Conservation (phyloP, 129 eudicot genomes). For the Lactuca sativa region DNA sequence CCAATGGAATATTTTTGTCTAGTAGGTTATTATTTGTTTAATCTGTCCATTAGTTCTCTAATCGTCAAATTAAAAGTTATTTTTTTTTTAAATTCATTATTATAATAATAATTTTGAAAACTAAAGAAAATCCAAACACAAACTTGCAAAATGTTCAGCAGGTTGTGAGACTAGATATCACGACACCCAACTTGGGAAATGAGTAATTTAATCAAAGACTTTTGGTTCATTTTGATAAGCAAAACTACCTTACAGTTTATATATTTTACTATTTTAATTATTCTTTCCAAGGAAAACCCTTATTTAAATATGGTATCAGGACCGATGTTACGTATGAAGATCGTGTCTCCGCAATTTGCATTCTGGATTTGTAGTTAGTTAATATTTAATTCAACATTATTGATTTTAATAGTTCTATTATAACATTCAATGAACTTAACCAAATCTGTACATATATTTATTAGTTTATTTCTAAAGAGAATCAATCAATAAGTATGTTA, state of each 20-base stretch:
- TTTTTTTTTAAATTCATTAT: not conserved
- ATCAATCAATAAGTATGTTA: conserved; percentile 6
- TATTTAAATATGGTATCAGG: conserved; percentile 14
- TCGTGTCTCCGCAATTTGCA: conserved; percentile 28
- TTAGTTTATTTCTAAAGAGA: not conserved
- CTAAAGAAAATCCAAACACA: conserved; percentile 22
- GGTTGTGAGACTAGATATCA: conserved; percentile 2
- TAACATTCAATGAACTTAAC: conserved; percentile 2
- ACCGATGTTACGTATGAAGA: conserved; percentile 30
- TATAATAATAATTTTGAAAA: not conserved
- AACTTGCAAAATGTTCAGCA: conserved; percentile 17
- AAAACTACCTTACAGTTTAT: not conserved
- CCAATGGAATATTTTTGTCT: conserved; percentile 32
- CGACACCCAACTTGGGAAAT: conserved; percentile 28
- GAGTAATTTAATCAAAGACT: conserved; percentile 4
- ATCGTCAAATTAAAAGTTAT: not conserved
- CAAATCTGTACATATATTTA: not conserved
- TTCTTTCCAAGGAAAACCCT: conserved; percentile 3
- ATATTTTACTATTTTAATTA: conserved; percentile 28
- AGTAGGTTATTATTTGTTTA: conserved; percentile 18
- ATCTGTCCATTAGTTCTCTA: not conserved
- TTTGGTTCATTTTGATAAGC: conserved; percentile 10
- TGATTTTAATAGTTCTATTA: not conserved
- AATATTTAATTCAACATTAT: not conserved
- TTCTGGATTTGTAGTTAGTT: conserved; percentile 18